Evolutionary conservation across 108 stramenopile species (phyloP), one percentile per base, ranked within the genome.

Genomic region (Nitzschia inconspicua): DNA sequence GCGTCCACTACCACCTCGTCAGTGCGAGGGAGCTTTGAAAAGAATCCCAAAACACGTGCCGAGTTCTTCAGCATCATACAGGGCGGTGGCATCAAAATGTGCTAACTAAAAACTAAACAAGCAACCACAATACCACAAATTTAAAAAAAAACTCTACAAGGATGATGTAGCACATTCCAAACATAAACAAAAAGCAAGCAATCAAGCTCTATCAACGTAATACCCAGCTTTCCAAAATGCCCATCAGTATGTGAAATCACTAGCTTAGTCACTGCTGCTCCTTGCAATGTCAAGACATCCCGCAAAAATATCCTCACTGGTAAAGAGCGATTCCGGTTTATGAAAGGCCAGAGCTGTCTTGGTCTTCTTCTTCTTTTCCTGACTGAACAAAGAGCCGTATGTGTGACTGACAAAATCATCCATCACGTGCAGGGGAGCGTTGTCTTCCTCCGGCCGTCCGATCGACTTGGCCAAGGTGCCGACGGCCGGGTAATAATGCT

Each of bases 1-100:
- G 85, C 96, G 7, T 74, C 54, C 19, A 98, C 98, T 6, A 78
- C 93, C 24, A 98, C 98, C 7, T 91, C 85, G 51, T 85, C 86
- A 37, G 91, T 97, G 5, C 75, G 89, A 27, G 98, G 98, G 2
- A 83, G 76, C 76, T 97, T 98, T 69, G 72, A 96, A 66, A 78
- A 43, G 10, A 84, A 98, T 65, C 57, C 78, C 3, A 93, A 90
- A 63, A 96, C 94, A 14, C 73, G 98, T 35, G 80, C 87, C 25
- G 98, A 98, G 66, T 98, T 98, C 72, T 97, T 98, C 71, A 75
- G 86, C 49, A 89, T 92, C 47, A 81, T 96, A 34, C 82, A 90
- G 55, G 75, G 84, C 14, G 68, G 40, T 50, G 52, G 63, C 20
- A 35, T 68, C 20, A 76, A 63, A 53, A 59, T 75, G 70, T 72